Percentiles rank a stretch among this genome's conserved stretches.
These are phyloP conservation scores for Fistulinella cinereoalba DNA, from an alignment of 1,284 basidiomycete genomes.

Conservation along the genomic window DNA sequence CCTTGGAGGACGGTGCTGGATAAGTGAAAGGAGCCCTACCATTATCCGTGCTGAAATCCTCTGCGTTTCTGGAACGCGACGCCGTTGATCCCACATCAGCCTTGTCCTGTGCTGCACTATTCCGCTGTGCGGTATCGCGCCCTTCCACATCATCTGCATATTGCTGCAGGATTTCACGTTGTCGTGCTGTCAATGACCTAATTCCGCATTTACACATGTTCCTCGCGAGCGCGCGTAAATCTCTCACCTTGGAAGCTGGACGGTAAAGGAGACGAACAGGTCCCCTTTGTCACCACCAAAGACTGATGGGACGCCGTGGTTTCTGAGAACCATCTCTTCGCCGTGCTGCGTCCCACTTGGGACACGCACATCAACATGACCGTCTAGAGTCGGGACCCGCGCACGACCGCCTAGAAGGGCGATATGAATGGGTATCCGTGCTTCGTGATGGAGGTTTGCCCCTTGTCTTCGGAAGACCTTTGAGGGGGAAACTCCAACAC, in stretches of 20 bases:
- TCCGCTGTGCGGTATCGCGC: constrained; percentile 35
- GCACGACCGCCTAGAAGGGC: constrained; percentile 92
- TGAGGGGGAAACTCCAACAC: constrained; percentile 82
- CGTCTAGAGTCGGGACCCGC: constrained; percentile 92
- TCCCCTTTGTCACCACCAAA: constrained; percentile 77
- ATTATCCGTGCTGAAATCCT: constrained; percentile 43
- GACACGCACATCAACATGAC: constrained; percentile 93
- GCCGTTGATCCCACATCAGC: constrained; percentile 21
- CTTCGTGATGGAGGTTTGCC: constrained; percentile 87
- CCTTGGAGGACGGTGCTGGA: constrained; percentile 48
- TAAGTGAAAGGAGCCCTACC: constrained; percentile 71
- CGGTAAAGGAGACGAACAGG: constrained; percentile 85
- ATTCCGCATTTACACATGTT: constrained; percentile 19
- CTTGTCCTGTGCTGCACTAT: constrained; percentile 21
- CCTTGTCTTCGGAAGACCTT: constrained; percentile 91
- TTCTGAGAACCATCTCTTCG: constrained; percentile 94
- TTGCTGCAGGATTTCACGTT: constrained; percentile 84
- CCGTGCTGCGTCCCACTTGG: constrained; percentile 94
- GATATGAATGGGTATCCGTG: constrained; percentile 87
- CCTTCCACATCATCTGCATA: constrained; percentile 95
- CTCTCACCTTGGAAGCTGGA: constrained; percentile 86
- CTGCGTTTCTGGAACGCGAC: constrained; percentile 26
- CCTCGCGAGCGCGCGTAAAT: constrained; percentile 7
- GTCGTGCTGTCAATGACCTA: constrained; percentile 79
- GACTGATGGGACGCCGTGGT: constrained; percentile 78